These are phyloP conservation scores for Rubus parviflorus DNA, from an alignment of 306 rosid genomes.

Conservation along the genomic window DNA sequence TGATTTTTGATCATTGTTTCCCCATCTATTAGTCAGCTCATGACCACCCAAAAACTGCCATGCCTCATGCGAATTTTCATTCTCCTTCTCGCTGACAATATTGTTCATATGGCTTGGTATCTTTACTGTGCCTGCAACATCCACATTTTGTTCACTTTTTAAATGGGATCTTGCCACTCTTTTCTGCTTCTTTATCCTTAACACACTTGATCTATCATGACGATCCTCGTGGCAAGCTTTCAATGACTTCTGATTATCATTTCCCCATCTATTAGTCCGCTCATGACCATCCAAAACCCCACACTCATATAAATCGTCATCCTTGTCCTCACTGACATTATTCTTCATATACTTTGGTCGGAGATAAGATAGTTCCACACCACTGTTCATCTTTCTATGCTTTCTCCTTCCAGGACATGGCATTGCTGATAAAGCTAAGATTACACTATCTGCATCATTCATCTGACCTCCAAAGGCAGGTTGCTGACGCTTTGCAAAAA, in stretches of 20 bases:
- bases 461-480: not conserved
- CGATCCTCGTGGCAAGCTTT: not conserved
- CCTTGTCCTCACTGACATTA: not conserved
- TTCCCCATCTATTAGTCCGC: too few species aligned
- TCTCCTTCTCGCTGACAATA: not conserved
- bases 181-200: not conserved
- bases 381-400: not conserved
- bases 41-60: not conserved
- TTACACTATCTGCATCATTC: not conserved
- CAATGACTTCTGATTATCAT: too few species aligned
- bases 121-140: not conserved
- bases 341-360: not conserved
- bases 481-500: not conserved
- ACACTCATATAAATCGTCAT: not conserved
- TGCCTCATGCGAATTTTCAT: not conserved
- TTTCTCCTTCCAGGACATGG: constrained; percentile 5
- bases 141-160: not conserved
- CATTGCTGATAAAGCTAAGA: not conserved
- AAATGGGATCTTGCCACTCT: not conserved
- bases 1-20: not conserved
- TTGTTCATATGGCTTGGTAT: not conserved
- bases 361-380: not conserved
- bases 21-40: not conserved
- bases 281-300: not conserved
- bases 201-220: not conserved